A percentile compares a stretch with the other conserved stretches of the same genome.
Conservation (phyloP, 1,284 basidiomycete species). For the Trichosporon sp. region DNA sequence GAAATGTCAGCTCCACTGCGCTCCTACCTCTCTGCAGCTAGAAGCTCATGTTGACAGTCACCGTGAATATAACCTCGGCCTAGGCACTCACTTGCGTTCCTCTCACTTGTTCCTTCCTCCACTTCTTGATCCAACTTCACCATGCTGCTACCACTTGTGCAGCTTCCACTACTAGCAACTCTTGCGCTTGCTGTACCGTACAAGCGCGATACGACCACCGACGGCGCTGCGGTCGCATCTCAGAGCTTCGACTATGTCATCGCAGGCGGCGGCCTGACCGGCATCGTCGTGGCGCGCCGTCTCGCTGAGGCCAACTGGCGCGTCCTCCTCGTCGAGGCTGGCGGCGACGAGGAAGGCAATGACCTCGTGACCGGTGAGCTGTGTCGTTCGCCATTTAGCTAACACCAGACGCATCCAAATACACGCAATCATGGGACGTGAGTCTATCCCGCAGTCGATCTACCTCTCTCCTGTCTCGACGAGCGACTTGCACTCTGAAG, state of each 20-base stretch:
- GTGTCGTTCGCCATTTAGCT: not conserved
- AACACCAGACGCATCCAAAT: conserved; percentile 18
- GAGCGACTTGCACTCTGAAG: not conserved
- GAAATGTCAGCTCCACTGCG: too few relatives aligned
- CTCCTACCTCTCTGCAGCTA: too few relatives aligned
- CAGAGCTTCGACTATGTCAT: conserved; percentile 61
- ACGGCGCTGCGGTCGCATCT: conserved; percentile 17
- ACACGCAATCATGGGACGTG: conserved; percentile 27
- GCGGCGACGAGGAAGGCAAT: conserved; percentile 29
- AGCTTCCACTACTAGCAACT: not conserved
- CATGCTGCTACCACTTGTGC: not conserved
- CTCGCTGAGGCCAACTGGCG: conserved; percentile 54
- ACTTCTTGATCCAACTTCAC: not conserved
- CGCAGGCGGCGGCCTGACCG: conserved; percentile 60
- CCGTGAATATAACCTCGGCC: too few relatives aligned
- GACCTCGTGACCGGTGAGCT: conserved; percentile 26
- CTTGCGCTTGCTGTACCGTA: not conserved
- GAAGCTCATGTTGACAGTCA: too few relatives aligned
- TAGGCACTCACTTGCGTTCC: not conserved
- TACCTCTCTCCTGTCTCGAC: too few relatives aligned
- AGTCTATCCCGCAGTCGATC: not conserved
- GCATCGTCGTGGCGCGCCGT: conserved; percentile 59
- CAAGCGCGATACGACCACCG: not conserved
- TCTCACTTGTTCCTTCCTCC: not conserved
- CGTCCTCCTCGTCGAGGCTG: conserved; percentile 40